phyloP scores from a whole-genome alignment of 768 basidiomycete species.

The Xanthoconium stramineum region DNA sequence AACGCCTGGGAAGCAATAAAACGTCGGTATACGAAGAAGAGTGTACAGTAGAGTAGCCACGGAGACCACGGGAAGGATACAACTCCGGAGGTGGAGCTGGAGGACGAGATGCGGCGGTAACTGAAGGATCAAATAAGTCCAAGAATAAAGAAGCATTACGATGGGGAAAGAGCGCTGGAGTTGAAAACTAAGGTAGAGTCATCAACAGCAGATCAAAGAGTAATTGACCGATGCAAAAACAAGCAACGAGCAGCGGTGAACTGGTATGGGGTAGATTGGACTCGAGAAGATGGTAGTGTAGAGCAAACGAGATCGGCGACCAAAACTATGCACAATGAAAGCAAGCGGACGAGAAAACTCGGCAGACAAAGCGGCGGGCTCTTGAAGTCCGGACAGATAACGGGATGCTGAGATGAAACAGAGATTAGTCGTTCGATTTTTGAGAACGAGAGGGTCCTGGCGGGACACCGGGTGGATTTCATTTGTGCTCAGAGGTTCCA shows the following conservation, averaged over 20 bases:
- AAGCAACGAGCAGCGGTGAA: not conserved
- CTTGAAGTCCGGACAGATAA: slow-evolving; percentile 5
- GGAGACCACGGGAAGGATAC: not conserved
- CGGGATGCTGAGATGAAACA: slow-evolving; percentile 1
- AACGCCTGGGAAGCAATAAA: not conserved
- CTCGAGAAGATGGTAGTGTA: slow-evolving; percentile 7
- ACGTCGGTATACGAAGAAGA: not conserved
- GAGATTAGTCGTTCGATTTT: slow-evolving; percentile 13
- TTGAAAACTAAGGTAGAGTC: not conserved
- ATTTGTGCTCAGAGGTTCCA: slow-evolving; percentile 25
- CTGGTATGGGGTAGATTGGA: not conserved
- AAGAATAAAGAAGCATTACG: slow-evolving; percentile 11
- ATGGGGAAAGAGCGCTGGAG: not conserved
- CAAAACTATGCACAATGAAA: slow-evolving; percentile 27
- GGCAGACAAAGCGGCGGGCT: slow-evolving; percentile 1
- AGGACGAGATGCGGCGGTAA: slow-evolving; percentile 8
- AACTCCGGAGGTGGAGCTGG: slow-evolving; percentile 2
- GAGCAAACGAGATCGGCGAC: slow-evolving; percentile 9
- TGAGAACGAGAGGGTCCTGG: not conserved
- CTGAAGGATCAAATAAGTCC: slow-evolving; percentile 17
- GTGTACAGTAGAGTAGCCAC: slow-evolving; percentile 6
- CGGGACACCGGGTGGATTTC: not conserved
- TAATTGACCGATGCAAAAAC: not conserved
- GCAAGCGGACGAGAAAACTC: slow-evolving; percentile 13
- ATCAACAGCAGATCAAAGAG: not conserved